Base-by-base conservation (phyloP, 805 yeast genomes). In the Candida caryicola region DNA sequence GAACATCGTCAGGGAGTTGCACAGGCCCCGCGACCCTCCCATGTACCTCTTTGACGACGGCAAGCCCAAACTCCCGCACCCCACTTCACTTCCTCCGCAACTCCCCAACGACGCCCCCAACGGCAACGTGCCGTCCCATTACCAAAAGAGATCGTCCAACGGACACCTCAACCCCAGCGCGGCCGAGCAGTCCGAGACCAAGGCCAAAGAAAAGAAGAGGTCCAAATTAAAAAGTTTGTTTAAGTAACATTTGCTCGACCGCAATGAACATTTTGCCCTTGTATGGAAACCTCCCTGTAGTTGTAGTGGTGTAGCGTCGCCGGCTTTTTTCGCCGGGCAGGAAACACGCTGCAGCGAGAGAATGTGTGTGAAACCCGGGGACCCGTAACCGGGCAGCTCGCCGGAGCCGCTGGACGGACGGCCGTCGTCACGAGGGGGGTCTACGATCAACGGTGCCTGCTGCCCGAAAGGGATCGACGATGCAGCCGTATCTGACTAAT, bases 161-260 rank as follows among this genome's bases (percentile, higher is more conserved):
- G 25, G 25, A 21, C 9, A 21, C 10, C 17, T 39, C 33, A 34
- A 43, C 13, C 31, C 41, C 19, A 37, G 34, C 10, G 34, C 26
- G 10, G 34, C 46, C 21, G 26, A 17, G 16, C 18, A 33, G 9
- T 32, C 28, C 5, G 41, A 32, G n/a, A n/a, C 23, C 6, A 14
- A 38, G 25, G 33, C 29, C 33, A 59, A 25, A 67, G 69, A 67
- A 47, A 74, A 70, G 40, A 71, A 76, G 54, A 66, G 69, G 28
- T 60, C 66, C 10, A 73, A 71, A 44, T 66, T 77, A 39, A 69
- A 71, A 37, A 71, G 66, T 41, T 64, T 77, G 31, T 65, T 77
- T 40, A 74, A 44, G 43, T 46, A 39, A 23, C 6, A 27, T 13
- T 10, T n/a, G n/a, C n/a, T n/a, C n/a, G 9, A 17, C 16, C 3